Base-by-base conservation (phyloP, 352 stramenopile genomes). In the Pythium biforme region DNA sequence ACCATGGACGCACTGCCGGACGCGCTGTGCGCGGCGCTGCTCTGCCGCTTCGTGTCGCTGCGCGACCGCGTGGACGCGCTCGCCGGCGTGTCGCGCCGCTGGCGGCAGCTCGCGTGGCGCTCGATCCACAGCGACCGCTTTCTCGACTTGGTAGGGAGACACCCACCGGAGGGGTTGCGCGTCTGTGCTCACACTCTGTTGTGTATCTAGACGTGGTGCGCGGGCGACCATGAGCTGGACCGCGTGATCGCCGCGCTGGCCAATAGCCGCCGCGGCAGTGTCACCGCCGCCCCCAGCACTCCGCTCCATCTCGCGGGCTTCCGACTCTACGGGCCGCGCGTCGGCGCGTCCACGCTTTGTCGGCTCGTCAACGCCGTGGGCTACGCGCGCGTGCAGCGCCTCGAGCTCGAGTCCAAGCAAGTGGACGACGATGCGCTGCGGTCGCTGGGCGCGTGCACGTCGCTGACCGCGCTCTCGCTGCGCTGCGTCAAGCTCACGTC, bases 401-500 rank as follows among this genome's bases (percentile, higher is more conserved):
- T 94, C 31, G 65, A 81, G 34, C 73, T 94, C 49, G 84, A 94
- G 64, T 92, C 82, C 40, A 94, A 88, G 69, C 82, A 91, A 46
- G 73, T 88, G 40, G 67, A 76, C 27, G 77, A 89, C 52, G 33
- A 57, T 0, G 68, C 74, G 15, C 69, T 94, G 11, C 34, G 46
- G n/a, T 50, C 70, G 4, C 68, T 94, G 40, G 55, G 70, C 33
- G 56, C 53, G 20, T 90, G 76, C 45, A 50, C 29, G 9, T 45
- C 66, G 39, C 70, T 92, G 4, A 66, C 53, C 1, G 64, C 55
- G 5, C 63, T 94, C 23, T 56, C 58, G 22, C 60, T 94, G 23
- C 74, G 86, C 62, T 94, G 84, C 60, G 86, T 94, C 62, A 92
- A 91, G 43, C 79, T 92, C 60, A 89, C 79, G 6, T 75, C 86